Evolutionary conservation across 2,329 filamentous ascomycete genomes (phyloP).

Genomic region (Alternaria postmessia): DNA sequence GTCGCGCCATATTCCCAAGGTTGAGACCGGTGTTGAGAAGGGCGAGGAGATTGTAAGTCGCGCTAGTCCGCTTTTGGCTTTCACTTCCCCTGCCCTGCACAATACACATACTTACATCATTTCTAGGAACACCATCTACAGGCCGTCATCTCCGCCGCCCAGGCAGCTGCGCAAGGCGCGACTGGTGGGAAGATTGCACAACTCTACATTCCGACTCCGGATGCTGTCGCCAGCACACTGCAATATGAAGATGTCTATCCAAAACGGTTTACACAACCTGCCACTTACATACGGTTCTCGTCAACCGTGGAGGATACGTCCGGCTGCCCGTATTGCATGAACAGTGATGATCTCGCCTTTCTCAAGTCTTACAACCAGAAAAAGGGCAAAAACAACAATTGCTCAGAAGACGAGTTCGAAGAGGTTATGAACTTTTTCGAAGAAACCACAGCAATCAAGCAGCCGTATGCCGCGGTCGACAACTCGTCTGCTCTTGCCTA

Average conservation of each 20-base stretch:
- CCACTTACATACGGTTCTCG: conserved; percentile 96
- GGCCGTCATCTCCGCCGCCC: conserved; percentile 74
- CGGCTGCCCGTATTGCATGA: conserved; percentile 93
- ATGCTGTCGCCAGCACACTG: conserved; percentile 69
- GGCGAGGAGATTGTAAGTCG: conserved; percentile 93
- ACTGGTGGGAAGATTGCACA: conserved; percentile 67
- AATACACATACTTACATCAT: conserved; percentile 27
- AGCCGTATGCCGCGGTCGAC: conserved; percentile 89
- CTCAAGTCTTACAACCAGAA: conserved; percentile 85
- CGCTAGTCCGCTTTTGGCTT: conserved; percentile 44
- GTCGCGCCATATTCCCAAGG: conserved; percentile 80
- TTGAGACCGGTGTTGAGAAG: conserved; percentile 96
- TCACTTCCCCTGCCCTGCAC: conserved; percentile 9
- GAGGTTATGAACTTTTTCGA: conserved; percentile 95
- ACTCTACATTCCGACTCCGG: conserved; percentile 73
- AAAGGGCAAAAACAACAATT: conserved; percentile 67
- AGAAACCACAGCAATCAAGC: conserved; percentile 80
- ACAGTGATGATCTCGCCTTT: conserved; percentile 84
- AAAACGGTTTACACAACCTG: conserved; percentile 79
- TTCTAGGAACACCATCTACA: conserved; percentile 92
- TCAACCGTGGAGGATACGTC: conserved; percentile 97
- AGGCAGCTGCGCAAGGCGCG: conserved; percentile 61
- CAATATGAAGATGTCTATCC: conserved; percentile 92
- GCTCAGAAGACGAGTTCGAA: conserved; percentile 92
- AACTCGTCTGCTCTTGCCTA: conserved; percentile 77